Percentiles rank a stretch among this genome's conserved stretches.
These are phyloP conservation scores for Noccaea bulbosa DNA, from an alignment of 345 rosid genomes.

Conservation along the genomic window DNA sequence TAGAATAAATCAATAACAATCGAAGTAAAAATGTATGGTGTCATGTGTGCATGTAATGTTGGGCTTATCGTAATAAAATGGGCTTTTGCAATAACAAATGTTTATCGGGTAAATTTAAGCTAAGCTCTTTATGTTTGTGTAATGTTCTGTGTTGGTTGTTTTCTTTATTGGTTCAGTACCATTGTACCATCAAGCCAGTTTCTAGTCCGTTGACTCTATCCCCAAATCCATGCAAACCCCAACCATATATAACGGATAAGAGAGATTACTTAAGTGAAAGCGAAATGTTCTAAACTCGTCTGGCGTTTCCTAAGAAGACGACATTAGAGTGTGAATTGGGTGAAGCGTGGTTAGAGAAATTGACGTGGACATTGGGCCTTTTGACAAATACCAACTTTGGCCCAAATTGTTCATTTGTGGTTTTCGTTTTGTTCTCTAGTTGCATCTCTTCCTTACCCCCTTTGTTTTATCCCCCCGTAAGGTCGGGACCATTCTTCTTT, in stretches of 20 bases:
- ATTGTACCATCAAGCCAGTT: slow-evolving; percentile 20
- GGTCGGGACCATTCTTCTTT: slow-evolving; percentile 22
- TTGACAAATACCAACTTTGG: slow-evolving; percentile 39
- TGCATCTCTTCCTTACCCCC: slow-evolving; percentile 10
- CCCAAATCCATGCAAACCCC: slow-evolving; percentile 12
- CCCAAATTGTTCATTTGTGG: slow-evolving; percentile 29
- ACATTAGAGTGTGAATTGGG: slow-evolving; percentile 28
- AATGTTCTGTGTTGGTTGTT: slow-evolving; percentile 16
- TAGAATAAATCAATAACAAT: too few species aligned
- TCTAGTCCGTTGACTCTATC: slow-evolving; percentile 32
- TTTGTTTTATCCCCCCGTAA: slow-evolving; percentile 15
- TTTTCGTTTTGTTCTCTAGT: slow-evolving; percentile 23
- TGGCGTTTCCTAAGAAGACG: slow-evolving; percentile 34
- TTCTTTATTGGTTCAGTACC: slow-evolving; percentile 17
- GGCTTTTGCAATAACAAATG: slow-evolving; percentile 14
- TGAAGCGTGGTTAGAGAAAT: slow-evolving; percentile 15
- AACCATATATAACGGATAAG: slow-evolving; percentile 38
- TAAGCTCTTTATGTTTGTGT: not conserved
- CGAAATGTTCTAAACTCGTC: slow-evolving; percentile 22
- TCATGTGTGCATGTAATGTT: not conserved
- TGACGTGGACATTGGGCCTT: slow-evolving; percentile 38
- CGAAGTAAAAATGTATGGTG: too few species aligned
- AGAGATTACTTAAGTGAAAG: slow-evolving; percentile 23
- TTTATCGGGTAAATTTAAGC: not conserved
- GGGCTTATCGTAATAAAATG: slow-evolving; percentile 17